Evolutionary conservation across 1,284 basidiomycete species (phyloP).

Genomic region (Heterobasidion occidentale): DNA sequence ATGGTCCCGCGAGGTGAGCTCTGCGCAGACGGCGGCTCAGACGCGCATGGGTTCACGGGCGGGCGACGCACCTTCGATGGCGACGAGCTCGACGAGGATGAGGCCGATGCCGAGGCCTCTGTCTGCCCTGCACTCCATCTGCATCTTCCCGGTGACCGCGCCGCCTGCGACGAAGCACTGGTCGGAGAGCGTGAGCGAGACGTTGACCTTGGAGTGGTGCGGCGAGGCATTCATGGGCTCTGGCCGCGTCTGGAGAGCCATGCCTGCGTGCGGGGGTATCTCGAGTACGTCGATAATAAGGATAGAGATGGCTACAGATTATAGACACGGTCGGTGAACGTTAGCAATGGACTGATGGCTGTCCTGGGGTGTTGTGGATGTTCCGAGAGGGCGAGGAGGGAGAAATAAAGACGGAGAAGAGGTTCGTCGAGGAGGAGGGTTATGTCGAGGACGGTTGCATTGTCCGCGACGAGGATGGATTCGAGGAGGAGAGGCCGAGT

Average conservation of each 20-base stretch:
- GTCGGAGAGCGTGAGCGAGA: conserved; percentile 50
- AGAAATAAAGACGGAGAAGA: no score
- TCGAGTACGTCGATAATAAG: neutral
- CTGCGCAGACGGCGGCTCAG: conserved; percentile 24
- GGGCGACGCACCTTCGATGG: conserved; percentile 51
- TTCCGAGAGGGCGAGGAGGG: no score
- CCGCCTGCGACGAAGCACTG: conserved; percentile 54
- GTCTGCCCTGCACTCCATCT: conserved; percentile 69
- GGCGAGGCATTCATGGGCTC: conserved; percentile 76
- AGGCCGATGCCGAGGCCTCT: conserved; percentile 60
- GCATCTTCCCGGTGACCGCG: conserved; percentile 62
- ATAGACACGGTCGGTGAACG: neutral
- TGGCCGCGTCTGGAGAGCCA: conserved; percentile 10
- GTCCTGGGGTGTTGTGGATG: no score
- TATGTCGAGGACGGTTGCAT: no score
- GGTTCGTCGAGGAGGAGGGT: no score
- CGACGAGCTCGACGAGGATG: conserved; percentile 70
- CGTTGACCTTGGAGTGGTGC: conserved; percentile 66
- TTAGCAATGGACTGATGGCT: neutral
- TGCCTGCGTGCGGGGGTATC: neutral
- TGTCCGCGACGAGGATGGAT: no score
- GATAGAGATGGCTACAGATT: neutral
- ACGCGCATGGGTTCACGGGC: neutral
- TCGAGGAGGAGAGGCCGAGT: no score
- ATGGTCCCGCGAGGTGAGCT: conserved; percentile 67